These are phyloP conservation scores for Pinus albicaulis DNA, from an alignment of 75 land plant species.

Conservation along the genomic window DNA sequence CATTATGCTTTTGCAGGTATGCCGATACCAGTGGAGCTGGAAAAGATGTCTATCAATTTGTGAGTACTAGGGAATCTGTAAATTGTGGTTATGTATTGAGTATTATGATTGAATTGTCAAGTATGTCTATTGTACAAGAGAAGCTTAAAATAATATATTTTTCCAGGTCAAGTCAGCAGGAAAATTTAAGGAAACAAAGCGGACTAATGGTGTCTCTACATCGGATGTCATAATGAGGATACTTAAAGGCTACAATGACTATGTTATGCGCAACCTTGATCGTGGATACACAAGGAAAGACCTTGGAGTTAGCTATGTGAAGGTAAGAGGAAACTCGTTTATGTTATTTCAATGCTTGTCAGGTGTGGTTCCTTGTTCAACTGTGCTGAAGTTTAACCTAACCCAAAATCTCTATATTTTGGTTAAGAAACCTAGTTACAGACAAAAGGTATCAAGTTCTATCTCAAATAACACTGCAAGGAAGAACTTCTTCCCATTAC, in stretches of 20 bases:
- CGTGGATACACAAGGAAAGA: constrained; percentile 55
- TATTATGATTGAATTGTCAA: not conserved
- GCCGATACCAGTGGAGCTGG: constrained; percentile 47
- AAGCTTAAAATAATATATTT: not conserved
- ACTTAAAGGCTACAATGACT: constrained; percentile 47
- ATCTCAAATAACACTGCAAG: too few species aligned
- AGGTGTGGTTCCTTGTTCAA: too few species aligned
- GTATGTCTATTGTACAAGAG: not conserved
- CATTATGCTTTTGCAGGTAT: constrained; percentile 24
- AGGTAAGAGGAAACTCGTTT: constrained; percentile 17
- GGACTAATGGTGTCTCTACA: constrained; percentile 45
- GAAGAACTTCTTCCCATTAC: too few species aligned
- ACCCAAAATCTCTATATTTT: too few species aligned
- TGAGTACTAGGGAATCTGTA: constrained; percentile 19
- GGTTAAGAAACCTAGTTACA: too few species aligned
- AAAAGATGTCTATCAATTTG: constrained; percentile 48
- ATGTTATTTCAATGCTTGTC: too few species aligned
- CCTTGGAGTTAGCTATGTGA: constrained; percentile 53
- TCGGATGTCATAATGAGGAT: constrained; percentile 52
- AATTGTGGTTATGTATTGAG: not conserved
- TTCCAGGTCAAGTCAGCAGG: constrained; percentile 44
- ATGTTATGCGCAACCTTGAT: constrained; percentile 57
- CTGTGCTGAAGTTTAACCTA: too few species aligned
- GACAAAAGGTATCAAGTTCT: too few species aligned
- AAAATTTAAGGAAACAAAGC: constrained; percentile 37